Conservation (phyloP, 2,329 filamentous ascomycete genomes). For the Botrytis byssoidea region DNA sequence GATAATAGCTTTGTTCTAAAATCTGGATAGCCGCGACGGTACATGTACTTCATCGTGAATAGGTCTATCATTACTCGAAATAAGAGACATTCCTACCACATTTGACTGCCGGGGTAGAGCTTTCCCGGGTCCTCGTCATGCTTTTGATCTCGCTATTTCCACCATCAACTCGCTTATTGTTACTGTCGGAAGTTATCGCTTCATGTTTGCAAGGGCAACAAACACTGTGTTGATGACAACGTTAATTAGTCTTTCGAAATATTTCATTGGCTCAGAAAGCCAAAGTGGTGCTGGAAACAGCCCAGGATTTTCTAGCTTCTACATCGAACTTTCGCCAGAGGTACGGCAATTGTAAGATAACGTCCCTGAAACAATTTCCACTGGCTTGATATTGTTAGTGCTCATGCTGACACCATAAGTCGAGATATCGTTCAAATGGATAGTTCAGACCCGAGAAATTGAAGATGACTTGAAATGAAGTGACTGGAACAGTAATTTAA, state of each 20-base stretch:
- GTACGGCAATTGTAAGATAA: background rate
- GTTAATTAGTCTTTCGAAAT: background rate
- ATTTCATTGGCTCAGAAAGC: background rate
- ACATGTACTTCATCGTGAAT: background rate
- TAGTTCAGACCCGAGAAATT: background rate
- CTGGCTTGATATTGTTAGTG: background rate
- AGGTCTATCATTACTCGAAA: accelerated
- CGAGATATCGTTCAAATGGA: background rate
- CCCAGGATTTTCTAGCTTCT: background rate
- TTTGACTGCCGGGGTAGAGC: background rate
- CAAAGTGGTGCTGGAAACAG: background rate
- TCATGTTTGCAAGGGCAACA: background rate
- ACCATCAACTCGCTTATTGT: background rate
- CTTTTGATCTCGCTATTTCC: background rate
- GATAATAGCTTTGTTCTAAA: background rate
- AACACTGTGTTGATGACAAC: background rate
- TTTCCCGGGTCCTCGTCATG: too few relatives aligned
- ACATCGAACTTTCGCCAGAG: background rate
- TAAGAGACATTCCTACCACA: background rate
- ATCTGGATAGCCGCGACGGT: background rate
- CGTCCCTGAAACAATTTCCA: background rate
- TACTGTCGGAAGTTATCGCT: background rate
- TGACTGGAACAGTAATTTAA: background rate
- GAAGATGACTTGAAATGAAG: background rate
- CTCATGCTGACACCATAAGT: background rate